Evolutionary conservation across 2,329 filamentous ascomycete genomes (phyloP), one percentile per base, ranked within the genome.

Genomic region (Fusarium aywerte): DNA sequence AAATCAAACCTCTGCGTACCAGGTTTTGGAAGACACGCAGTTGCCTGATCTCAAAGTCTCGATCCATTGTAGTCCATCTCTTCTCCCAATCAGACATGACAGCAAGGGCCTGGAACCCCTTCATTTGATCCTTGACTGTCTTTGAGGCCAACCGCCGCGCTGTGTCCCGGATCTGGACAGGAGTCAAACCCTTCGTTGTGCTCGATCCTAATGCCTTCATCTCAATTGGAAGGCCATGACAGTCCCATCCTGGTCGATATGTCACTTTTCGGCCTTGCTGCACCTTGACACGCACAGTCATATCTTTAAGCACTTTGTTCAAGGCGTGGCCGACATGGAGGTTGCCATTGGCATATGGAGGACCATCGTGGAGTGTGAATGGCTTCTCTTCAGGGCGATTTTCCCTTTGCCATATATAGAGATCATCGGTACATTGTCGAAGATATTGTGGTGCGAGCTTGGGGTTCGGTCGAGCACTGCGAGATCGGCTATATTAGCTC

Each of bases 251-350:
- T 3, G 96, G 96, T 16, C 93, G 84, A 75, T 96, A 99, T 36
- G 89, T 84, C 32, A 98, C 89, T 65, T 87, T 85, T 73, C 71
- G 73, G 71, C 84, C 96, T 74, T 90, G 86, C 62, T 92, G 88
- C 62, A 98, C 82, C 80, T 97, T 89, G 63, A 90, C 89, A 38
- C 96, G 88, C 71, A 93, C 85, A 64, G 97, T 92, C 74, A 98
- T 92, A 79, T 99, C 96, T 82, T 99, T 99, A 61, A 97, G 84
- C 71, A 98, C 90, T 81, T 99, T 99, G 80, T 99, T 99, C 75
- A 99, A 82, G 33, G 96, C 93, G 82, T 99, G 96, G 4, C 96
- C 96, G 62, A 96, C 89, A 75, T 99, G 96, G 11, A 99, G 85
- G 42, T 86, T 87, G 15, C 96, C 96, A 80, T 99, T 99, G 67